Evolutionary conservation across 2,329 filamentous ascomycete species (phyloP).

Genomic region (Trichoderma oligosporum): DNA sequence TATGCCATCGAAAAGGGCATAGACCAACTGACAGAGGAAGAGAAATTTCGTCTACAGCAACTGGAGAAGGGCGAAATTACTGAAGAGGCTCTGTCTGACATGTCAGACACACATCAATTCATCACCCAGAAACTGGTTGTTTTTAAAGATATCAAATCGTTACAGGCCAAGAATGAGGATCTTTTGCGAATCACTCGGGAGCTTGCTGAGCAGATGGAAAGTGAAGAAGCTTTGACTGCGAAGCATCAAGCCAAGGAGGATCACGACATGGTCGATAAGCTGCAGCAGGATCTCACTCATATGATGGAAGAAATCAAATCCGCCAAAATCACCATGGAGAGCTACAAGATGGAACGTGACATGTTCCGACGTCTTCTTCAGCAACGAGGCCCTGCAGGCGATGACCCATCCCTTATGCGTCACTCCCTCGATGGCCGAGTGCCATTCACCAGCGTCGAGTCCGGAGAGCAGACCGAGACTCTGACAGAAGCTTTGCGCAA

Average conservation of each 20-base stretch:
- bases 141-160: conserved; percentile 78
- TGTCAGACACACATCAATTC: conserved; percentile 81
- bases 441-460: conserved; percentile 57
- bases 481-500: conserved; percentile 79
- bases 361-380: conserved; percentile 96
- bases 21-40: conserved; percentile 65
- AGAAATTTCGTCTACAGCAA: conserved; percentile 71
- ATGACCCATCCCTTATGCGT: conserved; percentile 65
- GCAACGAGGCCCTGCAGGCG: conserved; percentile 55
- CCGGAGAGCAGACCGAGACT: conserved; percentile 52
- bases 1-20: conserved; percentile 77
- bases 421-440: conserved; percentile 62
- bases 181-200: conserved; percentile 78
- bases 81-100: conserved; percentile 65
- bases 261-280: conserved; percentile 67
- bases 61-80: conserved; percentile 72
- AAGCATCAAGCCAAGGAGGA: conserved; percentile 61
- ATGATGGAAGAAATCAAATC: conserved; percentile 80
- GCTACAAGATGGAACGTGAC: conserved; percentile 91
- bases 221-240: conserved; percentile 71
- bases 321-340: conserved; percentile 79
- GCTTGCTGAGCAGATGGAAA: conserved; percentile 85
- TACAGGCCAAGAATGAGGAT: conserved; percentile 85
- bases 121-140: conserved; percentile 87
- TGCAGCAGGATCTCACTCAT: conserved; percentile 69